Percentiles rank a stretch among this genome's conserved stretches.
Conservation (phyloP, 2,329 filamentous ascomycete genomes). For the Colletotrichum horii region DNA sequence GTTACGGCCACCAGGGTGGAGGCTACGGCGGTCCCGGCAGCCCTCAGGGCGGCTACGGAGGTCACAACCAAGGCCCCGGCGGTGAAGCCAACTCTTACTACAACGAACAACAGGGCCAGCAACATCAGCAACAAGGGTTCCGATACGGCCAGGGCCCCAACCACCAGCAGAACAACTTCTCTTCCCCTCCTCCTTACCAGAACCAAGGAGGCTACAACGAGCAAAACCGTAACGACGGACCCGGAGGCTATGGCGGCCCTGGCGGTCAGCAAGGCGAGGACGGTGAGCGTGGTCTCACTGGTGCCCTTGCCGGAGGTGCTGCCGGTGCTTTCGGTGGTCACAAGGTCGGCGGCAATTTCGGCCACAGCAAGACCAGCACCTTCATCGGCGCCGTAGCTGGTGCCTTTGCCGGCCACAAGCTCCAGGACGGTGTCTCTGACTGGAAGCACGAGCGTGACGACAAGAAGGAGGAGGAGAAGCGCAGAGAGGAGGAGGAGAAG, state of each 20-base stretch:
- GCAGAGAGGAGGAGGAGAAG: conserved; percentile 10
- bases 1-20: not conserved
- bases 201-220: conserved; percentile 2
- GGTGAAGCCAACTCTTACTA: conserved; percentile 18
- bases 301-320: conserved; percentile 43
- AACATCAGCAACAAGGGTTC: not conserved
- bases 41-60: not conserved
- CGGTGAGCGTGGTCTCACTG: conserved; percentile 46
- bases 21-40: not conserved
- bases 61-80: not conserved
- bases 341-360: conserved; percentile 44
- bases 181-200: conserved; percentile 7
- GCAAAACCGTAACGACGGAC: conserved; percentile 10
- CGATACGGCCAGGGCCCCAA: conserved; percentile 13
- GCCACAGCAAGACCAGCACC: conserved; percentile 39
- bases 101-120: conserved; percentile 1
- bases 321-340: conserved; percentile 45
- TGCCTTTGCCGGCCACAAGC: conserved; percentile 45
- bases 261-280: conserved; percentile 31
- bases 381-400: conserved; percentile 45
- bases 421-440: conserved; percentile 43
- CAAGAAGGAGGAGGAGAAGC: conserved; percentile 38
- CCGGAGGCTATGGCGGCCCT: conserved; percentile 14
- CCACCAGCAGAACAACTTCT: conserved; percentile 12
- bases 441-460: conserved; percentile 45